Conservation (phyloP, 176 grass and related monocot genomes). For the Carex littledalei region DNA sequence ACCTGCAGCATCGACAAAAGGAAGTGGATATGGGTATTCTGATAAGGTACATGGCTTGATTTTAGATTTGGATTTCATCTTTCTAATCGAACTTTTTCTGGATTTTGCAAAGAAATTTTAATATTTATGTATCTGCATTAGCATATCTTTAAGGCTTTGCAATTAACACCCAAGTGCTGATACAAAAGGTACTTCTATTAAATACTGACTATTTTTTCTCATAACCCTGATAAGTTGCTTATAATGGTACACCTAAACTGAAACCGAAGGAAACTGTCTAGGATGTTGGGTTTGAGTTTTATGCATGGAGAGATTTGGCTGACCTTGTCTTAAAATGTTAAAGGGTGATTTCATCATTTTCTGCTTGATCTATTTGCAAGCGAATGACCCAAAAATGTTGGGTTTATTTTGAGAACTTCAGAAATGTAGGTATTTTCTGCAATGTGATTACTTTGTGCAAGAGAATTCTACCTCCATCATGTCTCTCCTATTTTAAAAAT, state of each 20-base stretch:
- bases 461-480: neutral
- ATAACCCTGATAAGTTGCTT: neutral
- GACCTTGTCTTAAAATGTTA: neutral
- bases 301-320: neutral
- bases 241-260: neutral
- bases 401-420: neutral
- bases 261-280: neutral
- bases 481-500: neutral
- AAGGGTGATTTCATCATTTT: neutral
- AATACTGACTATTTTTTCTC: neutral
- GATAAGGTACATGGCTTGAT: conserved; percentile 63
- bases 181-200: neutral
- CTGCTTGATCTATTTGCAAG: neutral
- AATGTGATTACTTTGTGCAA: neutral
- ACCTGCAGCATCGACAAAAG: conserved; percentile 48
- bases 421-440: neutral
- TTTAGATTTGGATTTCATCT: neutral
- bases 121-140: neutral
- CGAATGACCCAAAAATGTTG: neutral
- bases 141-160: conserved; percentile 1
- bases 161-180: neutral
- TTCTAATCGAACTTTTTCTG: neutral
- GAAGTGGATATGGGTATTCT: conserved; percentile 89
- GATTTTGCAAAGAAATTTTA: neutral
- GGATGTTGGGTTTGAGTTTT: neutral